Conservation (phyloP, 2,329 filamentous ascomycete species). For the Sclerotinia subarctica region DNA sequence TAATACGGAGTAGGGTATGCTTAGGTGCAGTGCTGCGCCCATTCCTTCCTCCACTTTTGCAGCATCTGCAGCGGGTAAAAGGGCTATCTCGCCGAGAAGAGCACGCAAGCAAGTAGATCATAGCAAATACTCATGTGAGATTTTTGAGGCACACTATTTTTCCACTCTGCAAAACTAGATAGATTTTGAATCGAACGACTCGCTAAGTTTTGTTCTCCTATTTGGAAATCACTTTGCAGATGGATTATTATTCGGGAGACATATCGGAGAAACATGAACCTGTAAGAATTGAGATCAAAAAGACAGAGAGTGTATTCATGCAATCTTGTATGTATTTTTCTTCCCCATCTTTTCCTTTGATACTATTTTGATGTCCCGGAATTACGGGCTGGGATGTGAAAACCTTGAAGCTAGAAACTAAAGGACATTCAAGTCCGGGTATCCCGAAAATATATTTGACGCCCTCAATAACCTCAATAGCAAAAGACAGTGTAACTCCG, state of each 20-base stretch:
- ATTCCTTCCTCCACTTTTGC: not conserved
- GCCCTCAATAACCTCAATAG: not conserved
- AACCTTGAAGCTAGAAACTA: constrained; percentile 5
- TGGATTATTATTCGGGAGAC: not conserved
- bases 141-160: not conserved
- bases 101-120: constrained; percentile 5
- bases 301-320: not conserved
- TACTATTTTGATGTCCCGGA: not conserved
- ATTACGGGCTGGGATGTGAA: not conserved
- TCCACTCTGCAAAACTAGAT: not conserved
- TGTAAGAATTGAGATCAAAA: not conserved
- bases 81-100: constrained; percentile 1
- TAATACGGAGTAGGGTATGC: not conserved
- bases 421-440: constrained; percentile 14
- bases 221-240: not conserved
- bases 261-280: not conserved
- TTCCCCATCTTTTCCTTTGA: constrained; percentile 1
- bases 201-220: not conserved
- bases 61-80: not conserved
- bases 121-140: not conserved
- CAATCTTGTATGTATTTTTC: constrained; percentile 11
- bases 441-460: constrained; percentile 14
- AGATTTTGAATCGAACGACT: not conserved
- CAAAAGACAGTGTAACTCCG: not conserved
- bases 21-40: not conserved